Evolutionary conservation across 345 rosid species (phyloP).

Genomic region (Raphanus raphanistrum): DNA sequence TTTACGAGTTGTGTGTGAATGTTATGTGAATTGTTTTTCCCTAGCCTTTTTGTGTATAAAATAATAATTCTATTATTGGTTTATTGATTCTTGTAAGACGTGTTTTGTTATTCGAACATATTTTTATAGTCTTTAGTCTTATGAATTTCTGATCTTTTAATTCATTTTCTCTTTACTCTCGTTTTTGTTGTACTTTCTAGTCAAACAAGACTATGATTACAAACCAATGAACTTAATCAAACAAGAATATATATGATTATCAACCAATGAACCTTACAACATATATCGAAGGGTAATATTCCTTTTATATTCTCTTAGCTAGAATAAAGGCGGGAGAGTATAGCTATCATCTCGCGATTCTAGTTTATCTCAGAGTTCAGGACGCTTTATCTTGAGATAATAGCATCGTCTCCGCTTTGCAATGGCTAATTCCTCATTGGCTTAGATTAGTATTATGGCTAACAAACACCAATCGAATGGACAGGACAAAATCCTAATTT

Average conservation of each 20-base stretch:
- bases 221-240: background rate
- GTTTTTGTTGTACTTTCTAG: background rate
- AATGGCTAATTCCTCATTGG: background rate
- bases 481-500: background rate
- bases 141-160: background rate
- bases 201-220: background rate
- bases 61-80: background rate
- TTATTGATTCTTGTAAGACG: conserved; percentile 13
- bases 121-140: background rate
- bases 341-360: too few species aligned
- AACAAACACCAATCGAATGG: background rate
- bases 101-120: background rate
- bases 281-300: background rate
- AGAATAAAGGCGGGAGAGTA: background rate
- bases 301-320: background rate
- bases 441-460: background rate
- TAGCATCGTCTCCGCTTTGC: background rate
- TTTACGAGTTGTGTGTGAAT: conserved; percentile 5
- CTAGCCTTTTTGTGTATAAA: background rate
- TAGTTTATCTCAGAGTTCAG: too few species aligned
- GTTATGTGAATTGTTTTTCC: conserved; percentile 14
- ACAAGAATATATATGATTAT: background rate
- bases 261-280: background rate
- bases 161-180: background rate
- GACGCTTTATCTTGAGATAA: too few species aligned